Evolutionary conservation across 176 grass and related monocot species (phyloP).

Genomic region (Carex kokanica): DNA sequence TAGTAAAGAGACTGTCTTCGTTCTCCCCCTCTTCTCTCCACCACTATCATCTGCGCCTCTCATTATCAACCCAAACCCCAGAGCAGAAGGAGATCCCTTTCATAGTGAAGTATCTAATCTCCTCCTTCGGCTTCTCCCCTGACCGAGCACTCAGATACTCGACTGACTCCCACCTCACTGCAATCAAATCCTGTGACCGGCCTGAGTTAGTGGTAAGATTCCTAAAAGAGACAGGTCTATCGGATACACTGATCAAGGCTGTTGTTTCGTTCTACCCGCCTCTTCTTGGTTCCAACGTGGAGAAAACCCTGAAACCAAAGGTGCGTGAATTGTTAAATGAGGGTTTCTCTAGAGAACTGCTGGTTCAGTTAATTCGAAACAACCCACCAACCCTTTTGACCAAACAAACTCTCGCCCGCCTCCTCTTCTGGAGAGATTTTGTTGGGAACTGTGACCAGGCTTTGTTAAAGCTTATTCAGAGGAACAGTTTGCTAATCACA

Average conservation of each 20-base stretch:
- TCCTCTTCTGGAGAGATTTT: slow-evolving; percentile 23
- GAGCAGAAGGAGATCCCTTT: neutral
- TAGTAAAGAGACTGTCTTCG: neutral
- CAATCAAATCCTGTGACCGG: neutral
- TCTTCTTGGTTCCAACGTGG: neutral
- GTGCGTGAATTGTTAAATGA: neutral
- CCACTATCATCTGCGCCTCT: neutral
- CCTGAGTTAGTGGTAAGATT: neutral
- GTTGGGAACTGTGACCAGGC: neutral
- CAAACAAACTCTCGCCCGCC: neutral
- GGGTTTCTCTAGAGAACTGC: neutral
- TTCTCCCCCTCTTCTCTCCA: neutral
- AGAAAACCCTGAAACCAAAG: slow-evolving; percentile 16
- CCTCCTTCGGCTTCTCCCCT: neutral
- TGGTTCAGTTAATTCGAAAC: slow-evolving; percentile 8
- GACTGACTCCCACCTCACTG: neutral
- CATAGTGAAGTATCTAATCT: neutral
- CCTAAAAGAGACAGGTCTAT: neutral
- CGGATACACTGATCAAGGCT: neutral
- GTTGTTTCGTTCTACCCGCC: neutral
- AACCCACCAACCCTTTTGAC: neutral
- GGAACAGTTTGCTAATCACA: neutral
- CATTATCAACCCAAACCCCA: neutral
- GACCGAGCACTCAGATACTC: neutral
- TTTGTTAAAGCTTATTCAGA: neutral